These are phyloP conservation scores for Backusella macrospora DNA, from an alignment of 192 early-diverging fungal species.

Conservation along the genomic window DNA sequence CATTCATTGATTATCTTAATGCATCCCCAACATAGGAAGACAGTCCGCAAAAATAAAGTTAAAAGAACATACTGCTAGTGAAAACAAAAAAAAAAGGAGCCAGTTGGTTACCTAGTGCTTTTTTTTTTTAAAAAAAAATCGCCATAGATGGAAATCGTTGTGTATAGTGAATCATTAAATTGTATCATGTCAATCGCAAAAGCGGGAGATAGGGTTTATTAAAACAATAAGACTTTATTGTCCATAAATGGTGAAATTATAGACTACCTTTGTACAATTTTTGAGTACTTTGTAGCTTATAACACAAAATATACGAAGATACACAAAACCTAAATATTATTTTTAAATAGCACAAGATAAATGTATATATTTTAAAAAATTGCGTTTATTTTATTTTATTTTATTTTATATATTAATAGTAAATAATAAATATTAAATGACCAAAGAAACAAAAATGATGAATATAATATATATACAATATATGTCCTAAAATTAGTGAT, in stretches of 20 bases:
- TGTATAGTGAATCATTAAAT: neutral
- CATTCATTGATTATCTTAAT: too few relatives aligned
- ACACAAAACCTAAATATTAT: too few relatives aligned
- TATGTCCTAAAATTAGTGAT: neutral
- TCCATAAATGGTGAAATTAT: neutral
- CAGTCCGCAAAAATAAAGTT: too few relatives aligned
- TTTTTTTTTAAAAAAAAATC: neutral
- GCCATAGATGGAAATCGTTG: too few relatives aligned
- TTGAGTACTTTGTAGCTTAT: too few relatives aligned
- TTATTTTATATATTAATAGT: neutral
- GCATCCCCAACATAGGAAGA: too few relatives aligned
- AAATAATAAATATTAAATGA: neutral
- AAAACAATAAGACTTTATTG: neutral
- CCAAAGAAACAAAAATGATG: neutral
- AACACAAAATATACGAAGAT: too few relatives aligned
- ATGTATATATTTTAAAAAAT: neutral
- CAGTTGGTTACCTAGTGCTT: neutral
- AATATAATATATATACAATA: neutral
- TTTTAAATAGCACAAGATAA: neutral
- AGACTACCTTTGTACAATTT: too few relatives aligned
- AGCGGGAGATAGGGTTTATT: neutral
- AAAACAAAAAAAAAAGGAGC: too few relatives aligned
- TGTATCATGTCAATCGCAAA: neutral
- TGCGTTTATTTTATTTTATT: neutral
- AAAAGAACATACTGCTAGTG: too few relatives aligned